phyloP scores from a whole-genome alignment of 345 rosid species.

The Dimocarpus longan region DNA sequence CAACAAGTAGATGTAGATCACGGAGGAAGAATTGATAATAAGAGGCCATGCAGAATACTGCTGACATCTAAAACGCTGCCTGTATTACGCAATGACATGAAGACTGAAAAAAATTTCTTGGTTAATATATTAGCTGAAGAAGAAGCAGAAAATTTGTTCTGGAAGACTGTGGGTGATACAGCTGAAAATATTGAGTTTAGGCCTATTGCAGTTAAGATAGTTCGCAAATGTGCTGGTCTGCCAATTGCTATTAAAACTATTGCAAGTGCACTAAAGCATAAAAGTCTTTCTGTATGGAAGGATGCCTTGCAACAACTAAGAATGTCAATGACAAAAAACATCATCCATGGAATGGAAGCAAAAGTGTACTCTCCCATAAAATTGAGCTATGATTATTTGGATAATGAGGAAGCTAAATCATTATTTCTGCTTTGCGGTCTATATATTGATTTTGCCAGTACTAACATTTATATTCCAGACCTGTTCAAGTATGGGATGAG shows the following conservation, averaged over 20 bases:
- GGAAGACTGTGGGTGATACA: not conserved
- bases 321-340: no score
- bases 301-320: not conserved
- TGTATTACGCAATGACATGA: no score
- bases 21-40: no score
- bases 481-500: no score
- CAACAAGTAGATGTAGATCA: no score
- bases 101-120: no score
- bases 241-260: not conserved
- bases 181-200: not conserved
- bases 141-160: no score
- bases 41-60: no score
- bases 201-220: not conserved
- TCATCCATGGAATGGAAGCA: not conserved
- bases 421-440: not conserved
- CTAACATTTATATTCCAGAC: no score
- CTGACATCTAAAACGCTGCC: no score
- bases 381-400: not conserved
- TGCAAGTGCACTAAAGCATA: not conserved
- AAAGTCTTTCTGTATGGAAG: not conserved
- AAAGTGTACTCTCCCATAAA: not conserved
- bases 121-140: no score
- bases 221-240: not conserved
- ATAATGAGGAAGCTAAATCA: not conserved
- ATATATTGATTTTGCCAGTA: no score